Evolutionary conservation across 1,284 basidiomycete species (phyloP).

Genomic region (Veloboletus limbatus): DNA sequence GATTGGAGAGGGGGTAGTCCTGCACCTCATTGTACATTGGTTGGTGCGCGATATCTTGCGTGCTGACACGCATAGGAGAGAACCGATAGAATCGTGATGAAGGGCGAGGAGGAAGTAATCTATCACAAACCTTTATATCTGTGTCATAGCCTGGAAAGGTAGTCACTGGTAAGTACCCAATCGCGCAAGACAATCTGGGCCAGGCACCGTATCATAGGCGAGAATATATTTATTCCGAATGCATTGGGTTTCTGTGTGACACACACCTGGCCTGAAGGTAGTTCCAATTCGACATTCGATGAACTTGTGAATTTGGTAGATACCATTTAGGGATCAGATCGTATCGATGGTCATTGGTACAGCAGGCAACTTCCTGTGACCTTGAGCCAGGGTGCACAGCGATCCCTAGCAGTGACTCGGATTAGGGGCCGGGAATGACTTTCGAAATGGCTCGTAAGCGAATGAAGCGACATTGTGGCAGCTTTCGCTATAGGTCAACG

Average conservation of each 20-base stretch:
- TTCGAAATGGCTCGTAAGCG: not conserved
- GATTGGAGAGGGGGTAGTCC: not conserved
- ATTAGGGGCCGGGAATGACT: not conserved
- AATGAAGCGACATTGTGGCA: not conserved
- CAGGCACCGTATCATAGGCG: not conserved
- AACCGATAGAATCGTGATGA: not conserved
- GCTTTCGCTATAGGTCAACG: too few relatives aligned
- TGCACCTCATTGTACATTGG: not conserved
- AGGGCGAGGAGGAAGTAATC: not conserved
- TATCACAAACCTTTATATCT: slow-evolving; percentile 11
- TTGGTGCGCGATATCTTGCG: not conserved
- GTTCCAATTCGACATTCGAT: slow-evolving; percentile 3
- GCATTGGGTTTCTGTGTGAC: not conserved
- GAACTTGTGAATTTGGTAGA: not conserved
- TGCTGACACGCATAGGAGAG: not conserved
- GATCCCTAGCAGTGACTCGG: too few relatives aligned
- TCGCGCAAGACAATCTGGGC: not conserved
- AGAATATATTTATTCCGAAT: not conserved
- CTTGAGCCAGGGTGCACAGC: too few relatives aligned
- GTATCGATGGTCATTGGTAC: not conserved
- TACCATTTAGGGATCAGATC: not conserved
- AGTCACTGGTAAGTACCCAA: not conserved
- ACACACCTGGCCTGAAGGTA: not conserved
- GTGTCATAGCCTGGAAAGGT: not conserved
- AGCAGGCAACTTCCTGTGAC: not conserved